Evolutionary conservation across 495 filamentous ascomycete genomes (phyloP).

Genomic region (Penicillium silybi): DNA sequence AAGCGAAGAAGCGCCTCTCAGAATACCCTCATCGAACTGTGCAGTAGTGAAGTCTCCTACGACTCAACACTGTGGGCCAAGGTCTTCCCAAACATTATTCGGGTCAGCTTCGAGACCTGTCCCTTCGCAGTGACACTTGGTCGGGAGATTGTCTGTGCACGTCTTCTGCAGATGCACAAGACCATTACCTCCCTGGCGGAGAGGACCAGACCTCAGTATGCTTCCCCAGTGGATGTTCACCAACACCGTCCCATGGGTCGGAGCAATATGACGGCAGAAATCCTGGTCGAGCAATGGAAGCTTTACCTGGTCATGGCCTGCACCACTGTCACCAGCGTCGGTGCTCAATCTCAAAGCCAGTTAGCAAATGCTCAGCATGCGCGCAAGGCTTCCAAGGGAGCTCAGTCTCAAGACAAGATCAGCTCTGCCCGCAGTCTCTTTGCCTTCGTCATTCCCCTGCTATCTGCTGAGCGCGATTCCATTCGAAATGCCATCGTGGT

Average conservation of each 20-base stretch:
- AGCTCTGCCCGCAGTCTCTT: conserved; percentile 85
- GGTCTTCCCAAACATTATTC: conserved; percentile 91
- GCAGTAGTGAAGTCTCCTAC: conserved; percentile 91
- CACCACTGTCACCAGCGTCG: conserved; percentile 85
- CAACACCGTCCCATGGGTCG: conserved; percentile 43
- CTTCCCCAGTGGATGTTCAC: conserved; percentile 52
- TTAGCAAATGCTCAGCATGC: conserved; percentile 69
- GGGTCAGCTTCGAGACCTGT: conserved; percentile 85
- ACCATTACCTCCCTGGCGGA: conserved; percentile 75
- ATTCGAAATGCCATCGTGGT: conserved; percentile 89
- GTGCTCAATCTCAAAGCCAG: conserved; percentile 57
- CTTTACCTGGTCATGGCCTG: conserved; percentile 97
- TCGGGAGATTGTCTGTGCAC: conserved; percentile 84
- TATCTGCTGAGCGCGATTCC: conserved; percentile 68
- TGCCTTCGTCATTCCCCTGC: conserved; percentile 80
- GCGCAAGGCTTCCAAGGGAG: conserved; percentile 76
- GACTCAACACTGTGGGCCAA: conserved; percentile 97
- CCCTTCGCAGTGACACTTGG: conserved; percentile 86
- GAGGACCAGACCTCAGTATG: conserved; percentile 57
- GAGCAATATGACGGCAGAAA: conserved; percentile 75
- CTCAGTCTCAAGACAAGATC: conserved; percentile 70
- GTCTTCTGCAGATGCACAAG: conserved; percentile 88
- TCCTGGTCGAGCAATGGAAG: conserved; percentile 96
- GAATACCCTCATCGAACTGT: conserved; percentile 87
- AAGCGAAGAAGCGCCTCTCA: conserved; percentile 79